Base-by-base conservation (phyloP, 2,329 filamentous ascomycete species). In the Ciborinia camelliae region DNA sequence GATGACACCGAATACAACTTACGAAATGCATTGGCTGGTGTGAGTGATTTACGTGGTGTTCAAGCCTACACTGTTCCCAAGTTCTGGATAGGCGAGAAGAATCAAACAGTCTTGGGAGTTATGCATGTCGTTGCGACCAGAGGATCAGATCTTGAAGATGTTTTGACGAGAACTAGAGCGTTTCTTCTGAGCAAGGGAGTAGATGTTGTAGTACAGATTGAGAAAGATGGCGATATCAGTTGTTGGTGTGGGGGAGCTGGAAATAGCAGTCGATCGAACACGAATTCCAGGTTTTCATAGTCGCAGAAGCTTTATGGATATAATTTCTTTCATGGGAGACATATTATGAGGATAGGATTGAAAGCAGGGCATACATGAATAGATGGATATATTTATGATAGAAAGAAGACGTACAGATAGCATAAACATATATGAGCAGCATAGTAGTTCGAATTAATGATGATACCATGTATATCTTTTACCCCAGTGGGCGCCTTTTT, bases 31-130 rank as follows among this genome's bases (percentile, higher is more conserved):
- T 81, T 99, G 12, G 89, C 91, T 2, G 93, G 93, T 7, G 87
- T 99, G 10, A 87, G 88, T 55, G 89, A 89, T 58, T 81, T 98
- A 67, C 84, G 90, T 39, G 95, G 94, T 0, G 94, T 99, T 0
- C 88, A 90, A 0, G 88, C 90, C 61, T 98, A 97, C 73, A 84
- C 90, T 0, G 91, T 90, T 1, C 93, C 94, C 9, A 90, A 92
- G 72, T 97, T 98, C 74, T 99, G 95, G 95, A 80, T 95, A 18
- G 91, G 96, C 71, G 92, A 96, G 67, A 79, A 84, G 14, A 78
- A 78, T 28, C 58, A 81, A 65, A 85, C 81, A 68, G 82, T 97
- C 2, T 79, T 93, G 15, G 94, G 94, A 2, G 89, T 95, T 1
- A 93, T 97, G 67, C 94, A 97, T 74, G 84, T 97, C 47, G 86